Conservation (phyloP, 352 stramenopile genomes). For the Globisporangium ultimum region DNA sequence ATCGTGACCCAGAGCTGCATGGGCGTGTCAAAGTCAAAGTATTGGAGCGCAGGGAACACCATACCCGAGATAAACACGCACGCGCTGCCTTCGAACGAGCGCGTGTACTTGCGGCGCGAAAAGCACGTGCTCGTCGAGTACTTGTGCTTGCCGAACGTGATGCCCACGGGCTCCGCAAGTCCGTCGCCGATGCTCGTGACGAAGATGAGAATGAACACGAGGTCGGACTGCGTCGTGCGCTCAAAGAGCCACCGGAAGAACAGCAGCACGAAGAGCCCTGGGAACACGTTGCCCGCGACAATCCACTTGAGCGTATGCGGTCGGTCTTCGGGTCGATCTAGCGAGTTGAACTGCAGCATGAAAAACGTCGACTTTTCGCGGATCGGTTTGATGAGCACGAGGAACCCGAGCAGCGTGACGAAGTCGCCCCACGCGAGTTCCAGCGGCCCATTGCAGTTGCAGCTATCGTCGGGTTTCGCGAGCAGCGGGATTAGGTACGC, state of each 20-base stretch:
- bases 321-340: conserved; percentile 79
- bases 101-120: conserved; percentile 59
- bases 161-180: conserved; percentile 50
- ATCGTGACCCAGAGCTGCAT: conserved; percentile 77
- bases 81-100: conserved; percentile 50
- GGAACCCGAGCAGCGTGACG: conserved; percentile 75
- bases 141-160: conserved; percentile 63
- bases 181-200: conserved; percentile 60
- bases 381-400: conserved; percentile 82
- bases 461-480: conserved; percentile 59
- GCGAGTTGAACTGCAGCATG: conserved; percentile 88
- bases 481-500: conserved; percentile 79
- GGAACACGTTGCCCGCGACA: conserved; percentile 76
- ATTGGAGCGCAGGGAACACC: conserved; percentile 82
- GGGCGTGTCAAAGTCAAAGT: conserved; percentile 66
- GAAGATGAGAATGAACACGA: conserved; percentile 84
- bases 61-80: conserved; percentile 74
- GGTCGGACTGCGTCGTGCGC: conserved; percentile 63
- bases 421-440: conserved; percentile 81
- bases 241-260: conserved; percentile 86
- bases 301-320: conserved; percentile 80
- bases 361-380: conserved; percentile 77
- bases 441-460: conserved; percentile 47
- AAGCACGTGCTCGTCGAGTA: conserved; percentile 53
- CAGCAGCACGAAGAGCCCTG: conserved; percentile 78